Evolutionary conservation across 495 filamentous ascomycete genomes (phyloP).

Genomic region (Lentithecium fluviatile): DNA sequence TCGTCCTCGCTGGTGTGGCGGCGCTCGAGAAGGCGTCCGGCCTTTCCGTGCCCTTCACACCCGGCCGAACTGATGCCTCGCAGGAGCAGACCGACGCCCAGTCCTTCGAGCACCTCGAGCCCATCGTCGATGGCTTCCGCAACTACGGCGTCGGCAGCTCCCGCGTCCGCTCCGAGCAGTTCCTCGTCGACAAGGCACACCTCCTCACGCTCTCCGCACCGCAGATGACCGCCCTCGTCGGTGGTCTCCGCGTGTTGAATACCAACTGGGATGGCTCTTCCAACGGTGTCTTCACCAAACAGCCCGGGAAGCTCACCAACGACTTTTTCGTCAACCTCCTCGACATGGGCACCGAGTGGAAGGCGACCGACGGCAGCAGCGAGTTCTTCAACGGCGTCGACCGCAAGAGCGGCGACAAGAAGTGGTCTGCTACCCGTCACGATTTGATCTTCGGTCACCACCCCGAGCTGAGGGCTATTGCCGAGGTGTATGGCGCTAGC

Average conservation of each 20-base stretch:
- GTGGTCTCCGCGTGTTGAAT: constrained; percentile 64
- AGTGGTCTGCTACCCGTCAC: constrained; percentile 65
- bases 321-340: constrained; percentile 76
- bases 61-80: constrained; percentile 46
- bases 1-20: constrained; percentile 61
- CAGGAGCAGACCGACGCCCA: constrained; percentile 64
- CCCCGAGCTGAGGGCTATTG: constrained; percentile 64
- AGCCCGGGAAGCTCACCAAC: constrained; percentile 65
- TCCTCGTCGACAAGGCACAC: constrained; percentile 66
- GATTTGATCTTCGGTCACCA: constrained; percentile 71
- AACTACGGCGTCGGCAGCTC: constrained; percentile 62
- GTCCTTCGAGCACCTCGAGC: constrained; percentile 62
- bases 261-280: constrained; percentile 65
- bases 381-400: constrained; percentile 63
- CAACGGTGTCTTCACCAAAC: constrained; percentile 61
- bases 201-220: constrained; percentile 66
- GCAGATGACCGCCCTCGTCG: constrained; percentile 65
- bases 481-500: constrained; percentile 62
- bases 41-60: constrained; percentile 39
- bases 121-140: constrained; percentile 67
- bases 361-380: constrained; percentile 46
- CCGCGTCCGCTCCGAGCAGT: constrained; percentile 61
- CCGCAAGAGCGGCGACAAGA: constrained; percentile 64
- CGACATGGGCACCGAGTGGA: constrained; percentile 64
- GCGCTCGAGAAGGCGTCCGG: constrained; percentile 40